phyloP scores from a whole-genome alignment of 345 rosid species.

The Arabidopsis suecica region DNA sequence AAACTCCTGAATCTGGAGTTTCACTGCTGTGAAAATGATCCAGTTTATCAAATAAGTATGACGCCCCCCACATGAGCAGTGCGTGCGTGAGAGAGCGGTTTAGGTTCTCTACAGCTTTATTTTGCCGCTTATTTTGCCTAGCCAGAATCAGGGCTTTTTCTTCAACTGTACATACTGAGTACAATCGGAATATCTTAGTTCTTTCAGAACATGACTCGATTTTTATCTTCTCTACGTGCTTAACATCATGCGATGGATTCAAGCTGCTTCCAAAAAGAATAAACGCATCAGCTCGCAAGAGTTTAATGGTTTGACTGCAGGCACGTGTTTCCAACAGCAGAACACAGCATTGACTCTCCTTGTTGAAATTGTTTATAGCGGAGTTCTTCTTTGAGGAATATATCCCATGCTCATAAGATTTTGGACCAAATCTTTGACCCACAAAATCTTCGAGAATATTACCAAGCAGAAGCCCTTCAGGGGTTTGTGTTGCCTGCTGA shows the following conservation, averaged over 20 bases:
- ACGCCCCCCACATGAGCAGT: conserved; percentile 89
- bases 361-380: conserved; percentile 74
- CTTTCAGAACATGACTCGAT: conserved; percentile 62
- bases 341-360: conserved; percentile 68
- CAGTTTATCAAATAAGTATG: conserved; percentile 65
- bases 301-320: conserved; percentile 68
- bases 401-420: conserved; percentile 81
- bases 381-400: conserved; percentile 51
- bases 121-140: conserved; percentile 59
- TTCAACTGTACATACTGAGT: conserved; percentile 75
- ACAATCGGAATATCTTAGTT: conserved; percentile 77
- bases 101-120: conserved; percentile 56
- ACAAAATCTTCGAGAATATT: conserved; percentile 88
- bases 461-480: conserved; percentile 62
- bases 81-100: conserved; percentile 52
- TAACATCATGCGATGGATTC: conserved; percentile 73
- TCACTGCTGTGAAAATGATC: conserved; percentile 59
- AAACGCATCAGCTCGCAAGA: conserved; percentile 70
- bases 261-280: conserved; percentile 83
- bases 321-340: conserved; percentile 87
- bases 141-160: conserved; percentile 77
- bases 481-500: conserved; percentile 61
- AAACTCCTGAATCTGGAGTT: conserved; percentile 40
- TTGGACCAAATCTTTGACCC: conserved; percentile 72
- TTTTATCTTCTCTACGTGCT: conserved; percentile 71